A percentile compares a stretch with the other conserved stretches of the same genome.
These are phyloP conservation scores for Byssothecium circinans DNA, from an alignment of 2,329 filamentous ascomycete genomes.

Conservation along the genomic window DNA sequence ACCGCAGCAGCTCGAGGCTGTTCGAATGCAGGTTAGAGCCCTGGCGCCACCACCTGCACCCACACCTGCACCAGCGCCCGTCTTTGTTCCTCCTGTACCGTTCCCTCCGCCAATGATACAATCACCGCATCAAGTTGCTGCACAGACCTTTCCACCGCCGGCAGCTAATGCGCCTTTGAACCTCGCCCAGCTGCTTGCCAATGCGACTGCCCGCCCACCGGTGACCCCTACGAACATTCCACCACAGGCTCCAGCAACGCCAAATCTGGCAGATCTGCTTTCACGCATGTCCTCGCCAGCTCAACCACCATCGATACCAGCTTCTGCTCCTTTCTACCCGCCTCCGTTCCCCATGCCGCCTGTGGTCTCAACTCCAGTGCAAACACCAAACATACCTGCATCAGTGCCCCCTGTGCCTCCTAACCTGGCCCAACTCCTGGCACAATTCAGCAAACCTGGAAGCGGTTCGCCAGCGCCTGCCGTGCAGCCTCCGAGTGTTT, in stretches of 20 bases:
- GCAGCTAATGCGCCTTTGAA: conserved; percentile 24
- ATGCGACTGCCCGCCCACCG: conserved; percentile 22
- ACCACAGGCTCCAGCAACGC: conserved; percentile 20
- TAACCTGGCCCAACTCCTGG: conserved; percentile 37
- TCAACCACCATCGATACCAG: conserved; percentile 26
- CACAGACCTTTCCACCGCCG: conserved; percentile 22
- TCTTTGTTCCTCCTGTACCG: conserved; percentile 36
- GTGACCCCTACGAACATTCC: conserved; percentile 23
- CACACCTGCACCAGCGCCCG: conserved; percentile 37
- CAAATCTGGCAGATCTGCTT: conserved; percentile 35
- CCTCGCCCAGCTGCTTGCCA: conserved; percentile 35
- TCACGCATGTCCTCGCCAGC: conserved; percentile 32
- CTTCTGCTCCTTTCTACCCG: conserved; percentile 30
- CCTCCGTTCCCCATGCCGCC: conserved; percentile 30
- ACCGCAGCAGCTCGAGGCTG: conserved; percentile 77
- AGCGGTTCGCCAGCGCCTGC: conserved; percentile 17
- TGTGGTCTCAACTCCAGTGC: conserved; percentile 25
- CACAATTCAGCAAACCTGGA: conserved; percentile 33
- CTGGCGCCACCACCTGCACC: conserved; percentile 64
- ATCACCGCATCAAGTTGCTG: conserved; percentile 28
- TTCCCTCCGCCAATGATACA: conserved; percentile 31
- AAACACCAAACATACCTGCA: conserved; percentile 21
- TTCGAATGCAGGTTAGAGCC: conserved; percentile 81
- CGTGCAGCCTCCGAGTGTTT: conserved; percentile 15
- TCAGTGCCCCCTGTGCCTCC: conserved; percentile 29